A percentile compares a stretch with the other conserved stretches of the same genome.
phyloP scores from a whole-genome alignment of 2,329 filamentous ascomycete genomes.

The Botryosphaeria dothidea region DNA sequence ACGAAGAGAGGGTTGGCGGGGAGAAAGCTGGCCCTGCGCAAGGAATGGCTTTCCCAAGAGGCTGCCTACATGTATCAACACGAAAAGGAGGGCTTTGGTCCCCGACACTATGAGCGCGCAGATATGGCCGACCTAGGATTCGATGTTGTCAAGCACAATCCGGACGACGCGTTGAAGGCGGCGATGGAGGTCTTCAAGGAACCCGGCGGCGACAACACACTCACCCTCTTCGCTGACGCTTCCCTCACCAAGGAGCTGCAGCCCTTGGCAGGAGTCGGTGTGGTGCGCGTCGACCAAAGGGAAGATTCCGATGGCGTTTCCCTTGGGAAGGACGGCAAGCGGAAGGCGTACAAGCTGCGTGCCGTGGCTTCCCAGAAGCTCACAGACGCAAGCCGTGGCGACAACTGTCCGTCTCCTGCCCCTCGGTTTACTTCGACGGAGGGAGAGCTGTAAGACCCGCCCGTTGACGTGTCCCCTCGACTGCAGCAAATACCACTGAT shows the following conservation, averaged over 20 bases:
- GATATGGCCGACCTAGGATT: background rate
- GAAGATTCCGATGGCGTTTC: background rate
- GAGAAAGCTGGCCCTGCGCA: no score
- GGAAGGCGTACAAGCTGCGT: background rate
- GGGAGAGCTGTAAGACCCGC: background rate
- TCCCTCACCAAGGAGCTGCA: background rate
- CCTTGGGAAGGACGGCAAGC: background rate
- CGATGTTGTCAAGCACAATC: background rate
- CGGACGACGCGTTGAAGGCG: background rate
- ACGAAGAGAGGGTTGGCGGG: no score
- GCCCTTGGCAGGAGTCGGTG: background rate
- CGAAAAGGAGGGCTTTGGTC: conserved; percentile 1
- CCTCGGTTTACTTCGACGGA: background rate
- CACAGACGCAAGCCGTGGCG: background rate
- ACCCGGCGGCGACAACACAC: background rate
- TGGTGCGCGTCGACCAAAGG: background rate
- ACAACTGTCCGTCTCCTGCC: background rate
- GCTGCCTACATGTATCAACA: no score
- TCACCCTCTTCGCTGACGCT: background rate
- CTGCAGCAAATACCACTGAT: background rate
- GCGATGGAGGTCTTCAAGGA: background rate
- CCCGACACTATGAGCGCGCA: background rate
- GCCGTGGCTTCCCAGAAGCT: background rate
- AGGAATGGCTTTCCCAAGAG: no score
- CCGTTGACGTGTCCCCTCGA: background rate